phyloP scores from a whole-genome alignment of 805 yeast genomes.

The Pichia kluyveri region DNA sequence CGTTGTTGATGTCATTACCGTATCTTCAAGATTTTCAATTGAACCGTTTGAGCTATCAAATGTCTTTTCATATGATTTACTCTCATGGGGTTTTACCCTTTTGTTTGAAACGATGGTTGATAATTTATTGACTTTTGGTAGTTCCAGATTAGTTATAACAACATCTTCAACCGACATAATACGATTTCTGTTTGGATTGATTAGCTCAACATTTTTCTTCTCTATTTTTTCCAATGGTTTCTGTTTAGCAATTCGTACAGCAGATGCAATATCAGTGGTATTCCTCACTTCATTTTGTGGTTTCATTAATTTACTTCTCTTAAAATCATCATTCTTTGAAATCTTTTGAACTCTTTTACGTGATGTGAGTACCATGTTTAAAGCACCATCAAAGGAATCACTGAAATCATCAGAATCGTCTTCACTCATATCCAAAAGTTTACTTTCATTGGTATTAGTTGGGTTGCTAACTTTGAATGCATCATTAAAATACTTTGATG shows the following conservation, averaged over 20 bases:
- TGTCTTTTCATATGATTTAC: too few relatives aligned
- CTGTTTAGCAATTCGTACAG: too few relatives aligned
- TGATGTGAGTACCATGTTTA: too few relatives aligned
- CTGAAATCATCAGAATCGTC: constrained; percentile 2
- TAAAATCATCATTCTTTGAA: background rate
- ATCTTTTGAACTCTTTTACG: background rate
- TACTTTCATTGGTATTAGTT: background rate
- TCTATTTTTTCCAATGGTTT: background rate
- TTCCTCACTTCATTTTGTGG: background rate
- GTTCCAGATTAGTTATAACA: background rate
- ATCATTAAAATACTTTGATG: background rate
- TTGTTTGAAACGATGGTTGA: too few relatives aligned
- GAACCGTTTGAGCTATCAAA: background rate
- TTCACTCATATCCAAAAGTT: background rate
- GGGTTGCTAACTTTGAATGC: background rate
- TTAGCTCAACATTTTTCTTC: background rate
- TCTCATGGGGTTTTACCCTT: too few relatives aligned
- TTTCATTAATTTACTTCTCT: background rate
- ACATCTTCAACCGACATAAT: constrained; percentile 1
- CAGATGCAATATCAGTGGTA: too few relatives aligned
- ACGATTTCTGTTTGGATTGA: background rate
- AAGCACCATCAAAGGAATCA: constrained; percentile 4
- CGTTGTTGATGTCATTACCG: background rate
- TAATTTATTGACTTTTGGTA: background rate
- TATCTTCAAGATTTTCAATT: background rate